phyloP scores from a whole-genome alignment of 352 stramenopile genomes.

The Peronospora tabacina region DNA sequence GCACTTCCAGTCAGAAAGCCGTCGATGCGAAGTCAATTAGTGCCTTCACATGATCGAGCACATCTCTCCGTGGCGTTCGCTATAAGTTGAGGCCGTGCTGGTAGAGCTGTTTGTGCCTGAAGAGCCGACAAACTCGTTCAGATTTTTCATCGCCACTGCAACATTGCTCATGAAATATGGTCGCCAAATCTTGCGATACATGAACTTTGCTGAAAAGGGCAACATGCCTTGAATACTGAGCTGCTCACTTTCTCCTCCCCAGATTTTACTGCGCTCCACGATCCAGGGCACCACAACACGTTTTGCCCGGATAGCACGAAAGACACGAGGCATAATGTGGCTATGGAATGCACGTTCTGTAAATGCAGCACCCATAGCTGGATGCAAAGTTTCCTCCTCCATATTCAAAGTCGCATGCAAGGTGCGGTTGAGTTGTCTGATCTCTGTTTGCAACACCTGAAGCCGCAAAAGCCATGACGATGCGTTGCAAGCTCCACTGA shows the following conservation, averaged over 20 bases:
- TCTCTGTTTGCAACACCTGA: slow-evolving; percentile 53
- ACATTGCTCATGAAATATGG: slow-evolving; percentile 80
- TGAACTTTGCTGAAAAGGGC: slow-evolving; percentile 65
- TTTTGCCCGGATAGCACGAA: slow-evolving; percentile 68
- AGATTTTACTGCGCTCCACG: slow-evolving; percentile 77
- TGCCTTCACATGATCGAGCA: slow-evolving; percentile 30
- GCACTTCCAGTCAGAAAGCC: slow-evolving; percentile 20
- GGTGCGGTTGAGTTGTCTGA: slow-evolving; percentile 60
- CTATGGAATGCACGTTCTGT: slow-evolving; percentile 62
- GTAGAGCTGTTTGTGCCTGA: slow-evolving; percentile 18
- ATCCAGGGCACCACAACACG: slow-evolving; percentile 82
- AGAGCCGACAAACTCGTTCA: slow-evolving; percentile 57
- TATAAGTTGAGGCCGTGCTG: slow-evolving; percentile 19
- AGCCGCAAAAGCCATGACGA: slow-evolving; percentile 53
- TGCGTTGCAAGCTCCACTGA: slow-evolving; percentile 33
- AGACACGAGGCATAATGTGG: slow-evolving; percentile 71
- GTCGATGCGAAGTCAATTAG: background rate
- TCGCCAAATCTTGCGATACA: slow-evolving; percentile 80
- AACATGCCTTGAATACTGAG: slow-evolving; percentile 59
- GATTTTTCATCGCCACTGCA: slow-evolving; percentile 67
- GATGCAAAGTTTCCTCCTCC: slow-evolving; percentile 58
- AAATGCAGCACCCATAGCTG: slow-evolving; percentile 55
- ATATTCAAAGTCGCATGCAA: slow-evolving; percentile 64
- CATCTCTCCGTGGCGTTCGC: slow-evolving; percentile 31
- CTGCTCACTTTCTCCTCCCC: slow-evolving; percentile 68